Conservation (phyloP, 1,284 basidiomycete species). For the Rhodotorula sp. region DNA sequence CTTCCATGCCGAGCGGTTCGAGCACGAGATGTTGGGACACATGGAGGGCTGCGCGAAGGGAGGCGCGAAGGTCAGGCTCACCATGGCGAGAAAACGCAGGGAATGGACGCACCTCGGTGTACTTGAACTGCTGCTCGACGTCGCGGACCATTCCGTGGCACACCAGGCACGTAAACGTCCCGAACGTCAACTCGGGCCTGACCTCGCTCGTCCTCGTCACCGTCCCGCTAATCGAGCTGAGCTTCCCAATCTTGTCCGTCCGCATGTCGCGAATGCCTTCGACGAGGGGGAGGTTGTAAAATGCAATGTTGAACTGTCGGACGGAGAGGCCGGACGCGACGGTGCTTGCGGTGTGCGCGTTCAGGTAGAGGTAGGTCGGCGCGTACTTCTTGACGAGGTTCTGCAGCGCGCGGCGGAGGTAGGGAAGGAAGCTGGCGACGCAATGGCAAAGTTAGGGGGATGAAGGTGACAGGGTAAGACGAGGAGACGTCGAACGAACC, state of each 20-base stretch:
- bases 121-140: conserved; percentile 99
- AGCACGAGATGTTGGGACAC: conserved; percentile 89
- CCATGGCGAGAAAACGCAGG: neutral
- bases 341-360: conserved; percentile 56
- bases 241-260: conserved; percentile 86
- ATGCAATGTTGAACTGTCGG: conserved; percentile 91
- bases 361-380: conserved; percentile 90
- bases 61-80: neutral
- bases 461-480: neutral
- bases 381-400: conserved; percentile 84
- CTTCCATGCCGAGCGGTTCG: conserved; percentile 87
- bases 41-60: conserved; percentile 67
- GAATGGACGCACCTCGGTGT: conserved; percentile 73
- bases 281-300: conserved; percentile 88
- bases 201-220: conserved; percentile 98
- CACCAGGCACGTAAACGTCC: conserved; percentile 87
- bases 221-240: conserved; percentile 92
- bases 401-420: conserved; percentile 83
- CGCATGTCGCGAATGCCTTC: conserved; percentile 87
- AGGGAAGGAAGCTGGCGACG: conserved; percentile 73
- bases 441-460: neutral
- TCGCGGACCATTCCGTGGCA: conserved; percentile 87
- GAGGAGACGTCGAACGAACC: conserved; percentile 50
- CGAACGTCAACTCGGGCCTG: conserved; percentile 87
- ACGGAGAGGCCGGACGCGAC: conserved; percentile 72